Evolutionary conservation across 805 yeast species (phyloP).

Genomic region (Alloascoidea africana): DNA sequence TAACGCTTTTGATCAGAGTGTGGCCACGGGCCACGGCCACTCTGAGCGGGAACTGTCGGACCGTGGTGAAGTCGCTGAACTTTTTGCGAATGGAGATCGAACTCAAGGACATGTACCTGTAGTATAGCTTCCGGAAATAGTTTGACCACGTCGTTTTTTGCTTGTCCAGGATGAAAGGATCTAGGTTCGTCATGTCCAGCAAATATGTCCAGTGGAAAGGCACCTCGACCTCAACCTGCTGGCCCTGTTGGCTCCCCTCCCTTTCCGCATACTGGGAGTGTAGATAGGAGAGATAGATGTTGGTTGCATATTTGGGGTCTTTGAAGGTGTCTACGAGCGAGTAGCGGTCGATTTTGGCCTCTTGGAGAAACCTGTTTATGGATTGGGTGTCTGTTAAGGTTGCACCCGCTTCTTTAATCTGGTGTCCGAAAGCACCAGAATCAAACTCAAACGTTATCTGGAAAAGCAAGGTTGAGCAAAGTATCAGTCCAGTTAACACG

Average conservation of each 20-base stretch:
- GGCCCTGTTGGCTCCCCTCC: background rate
- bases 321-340: no score
- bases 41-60: background rate
- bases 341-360: no score
- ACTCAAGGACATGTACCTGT: no score
- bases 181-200: background rate
- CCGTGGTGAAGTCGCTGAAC: background rate
- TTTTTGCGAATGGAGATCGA: no score
- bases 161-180: background rate
- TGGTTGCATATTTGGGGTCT: background rate
- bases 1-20: background rate
- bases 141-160: background rate
- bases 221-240: background rate
- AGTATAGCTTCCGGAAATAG: background rate
- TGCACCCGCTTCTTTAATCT: no score
- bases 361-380: no score
- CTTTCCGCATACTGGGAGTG: background rate
- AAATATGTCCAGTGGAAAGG: conserved; percentile 1
- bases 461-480: no score
- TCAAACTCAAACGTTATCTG: no score
- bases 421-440: no score
- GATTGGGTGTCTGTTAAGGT: no score
- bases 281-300: background rate
- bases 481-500: no score
- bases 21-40: background rate